phyloP scores from a whole-genome alignment of 129 eudicot species.

The Deinandra increscens region DNA sequence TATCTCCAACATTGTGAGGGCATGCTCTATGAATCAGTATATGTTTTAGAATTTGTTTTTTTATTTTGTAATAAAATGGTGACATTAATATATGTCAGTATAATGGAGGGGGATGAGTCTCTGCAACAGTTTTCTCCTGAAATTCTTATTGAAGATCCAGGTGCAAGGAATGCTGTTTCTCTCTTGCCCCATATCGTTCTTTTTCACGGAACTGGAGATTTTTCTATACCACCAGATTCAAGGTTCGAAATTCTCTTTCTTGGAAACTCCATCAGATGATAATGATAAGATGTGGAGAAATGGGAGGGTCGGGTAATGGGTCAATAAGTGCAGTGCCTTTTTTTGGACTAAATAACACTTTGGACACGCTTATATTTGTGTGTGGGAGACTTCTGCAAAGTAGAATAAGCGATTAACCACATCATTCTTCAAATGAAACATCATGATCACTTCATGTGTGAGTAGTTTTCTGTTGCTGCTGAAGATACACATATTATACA shows the following conservation, averaged over 20 bases:
- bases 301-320: neutral
- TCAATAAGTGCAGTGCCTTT: neutral
- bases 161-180: slow-evolving; percentile 39
- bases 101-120: slow-evolving; percentile 93
- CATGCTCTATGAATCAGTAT: neutral
- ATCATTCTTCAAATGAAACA: neutral
- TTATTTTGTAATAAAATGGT: neutral
- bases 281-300: neutral
- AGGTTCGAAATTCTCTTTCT: slow-evolving; percentile 44
- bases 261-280: neutral
- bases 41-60: neutral
- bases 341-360: neutral
- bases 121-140: slow-evolving; percentile 77
- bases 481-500: no score
- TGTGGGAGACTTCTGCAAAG: neutral
- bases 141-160: slow-evolving; percentile 54
- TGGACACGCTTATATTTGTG: neutral
- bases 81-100: slow-evolving; percentile 42
- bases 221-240: slow-evolving; percentile 75
- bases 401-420: neutral
- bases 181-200: slow-evolving; percentile 78
- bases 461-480: no score
- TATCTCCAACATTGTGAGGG: slow-evolving; percentile 4
- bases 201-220: slow-evolving; percentile 87
- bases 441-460: no score